These are phyloP conservation scores for Proliferodiscus dingleyae DNA, from an alignment of 2,329 filamentous ascomycete genomes.

Conservation along the genomic window DNA sequence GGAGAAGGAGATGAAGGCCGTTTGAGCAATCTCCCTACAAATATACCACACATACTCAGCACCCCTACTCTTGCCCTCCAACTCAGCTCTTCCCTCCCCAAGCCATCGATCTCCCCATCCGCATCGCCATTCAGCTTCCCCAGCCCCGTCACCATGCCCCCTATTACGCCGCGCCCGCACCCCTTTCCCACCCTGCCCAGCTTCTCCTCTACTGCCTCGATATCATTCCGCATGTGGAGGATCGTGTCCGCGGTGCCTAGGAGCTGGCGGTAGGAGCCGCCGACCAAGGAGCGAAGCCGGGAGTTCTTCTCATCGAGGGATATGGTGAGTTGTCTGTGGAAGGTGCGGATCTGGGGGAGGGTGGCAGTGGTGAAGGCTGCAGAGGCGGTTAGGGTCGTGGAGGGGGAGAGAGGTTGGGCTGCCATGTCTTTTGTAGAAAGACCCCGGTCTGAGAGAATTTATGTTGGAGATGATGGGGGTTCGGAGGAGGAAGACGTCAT, in stretches of 20 bases:
- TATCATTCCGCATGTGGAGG: slow-evolving; percentile 78
- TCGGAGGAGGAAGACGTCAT: not conserved
- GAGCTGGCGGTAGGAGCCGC: slow-evolving; percentile 75
- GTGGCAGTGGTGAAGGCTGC: slow-evolving; percentile 41
- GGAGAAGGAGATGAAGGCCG: slow-evolving; percentile 26
- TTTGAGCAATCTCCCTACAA: slow-evolving; percentile 45
- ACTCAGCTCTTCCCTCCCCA: not conserved
- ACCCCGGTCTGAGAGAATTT: not conserved
- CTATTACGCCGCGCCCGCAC: slow-evolving; percentile 70
- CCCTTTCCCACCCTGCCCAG: slow-evolving; percentile 68
- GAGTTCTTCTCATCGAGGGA: slow-evolving; percentile 58
- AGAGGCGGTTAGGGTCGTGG: slow-evolving; percentile 39
- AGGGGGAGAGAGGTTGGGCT: slow-evolving; percentile 44
- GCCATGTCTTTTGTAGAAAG: slow-evolving; percentile 6
- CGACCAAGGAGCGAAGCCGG: slow-evolving; percentile 59
- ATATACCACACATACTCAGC: slow-evolving; percentile 47
- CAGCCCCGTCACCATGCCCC: slow-evolving; percentile 58
- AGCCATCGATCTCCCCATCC: not conserved
- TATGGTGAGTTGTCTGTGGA: slow-evolving; percentile 55
- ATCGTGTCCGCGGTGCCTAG: slow-evolving; percentile 93
- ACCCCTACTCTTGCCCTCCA: slow-evolving; percentile 42
- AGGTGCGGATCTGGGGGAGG: slow-evolving; percentile 58
- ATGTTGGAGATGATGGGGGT: not conserved
- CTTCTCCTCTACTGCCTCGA: slow-evolving; percentile 66
- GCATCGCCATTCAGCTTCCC: slow-evolving; percentile 37